Evolutionary conservation across 495 filamentous ascomycete species (phyloP).

Genomic region (Neurospora intermedia): DNA sequence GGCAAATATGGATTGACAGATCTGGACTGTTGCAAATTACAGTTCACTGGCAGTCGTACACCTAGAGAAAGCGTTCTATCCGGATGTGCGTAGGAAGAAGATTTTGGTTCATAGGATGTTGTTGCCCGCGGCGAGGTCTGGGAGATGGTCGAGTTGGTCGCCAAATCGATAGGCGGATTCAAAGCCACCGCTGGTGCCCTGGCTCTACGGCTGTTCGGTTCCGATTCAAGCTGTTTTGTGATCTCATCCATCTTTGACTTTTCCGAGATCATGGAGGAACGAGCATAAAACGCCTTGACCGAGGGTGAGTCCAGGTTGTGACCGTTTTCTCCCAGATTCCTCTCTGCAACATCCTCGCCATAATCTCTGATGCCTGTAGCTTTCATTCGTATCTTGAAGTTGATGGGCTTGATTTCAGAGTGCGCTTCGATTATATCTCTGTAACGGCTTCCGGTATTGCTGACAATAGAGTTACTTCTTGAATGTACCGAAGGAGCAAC

Average conservation of each 20-base stretch:
- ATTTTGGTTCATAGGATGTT: not conserved
- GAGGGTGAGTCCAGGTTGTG: slow-evolving; percentile 19
- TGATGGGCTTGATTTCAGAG: slow-evolving; percentile 32
- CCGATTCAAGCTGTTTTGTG: not conserved
- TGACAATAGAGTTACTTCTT: slow-evolving; percentile 12
- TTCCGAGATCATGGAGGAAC: not conserved
- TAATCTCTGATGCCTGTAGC: slow-evolving; percentile 38
- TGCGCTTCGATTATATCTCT: slow-evolving; percentile 44
- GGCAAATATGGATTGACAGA: slow-evolving; percentile 18
- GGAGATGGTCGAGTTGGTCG: not conserved
- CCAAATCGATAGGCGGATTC: not conserved
- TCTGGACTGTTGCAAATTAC: slow-evolving; percentile 2
- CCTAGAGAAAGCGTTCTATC: not conserved
- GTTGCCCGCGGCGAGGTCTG: not conserved
- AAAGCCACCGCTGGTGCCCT: not conserved
- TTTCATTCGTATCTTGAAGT: slow-evolving; percentile 34
- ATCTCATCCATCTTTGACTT: not conserved
- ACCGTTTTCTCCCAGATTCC: slow-evolving; percentile 35
- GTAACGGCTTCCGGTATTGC: slow-evolving; percentile 17
- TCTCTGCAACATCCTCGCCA: slow-evolving; percentile 45
- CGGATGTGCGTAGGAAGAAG: not conserved
- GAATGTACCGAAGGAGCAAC: slow-evolving; percentile 3
- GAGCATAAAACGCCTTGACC: slow-evolving; percentile 23
- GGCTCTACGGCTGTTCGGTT: not conserved
- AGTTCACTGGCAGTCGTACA: not conserved